Evolutionary conservation across 495 filamentous ascomycete species (phyloP), one percentile per base, ranked within the genome.

Genomic region (Penicillium lagena): DNA sequence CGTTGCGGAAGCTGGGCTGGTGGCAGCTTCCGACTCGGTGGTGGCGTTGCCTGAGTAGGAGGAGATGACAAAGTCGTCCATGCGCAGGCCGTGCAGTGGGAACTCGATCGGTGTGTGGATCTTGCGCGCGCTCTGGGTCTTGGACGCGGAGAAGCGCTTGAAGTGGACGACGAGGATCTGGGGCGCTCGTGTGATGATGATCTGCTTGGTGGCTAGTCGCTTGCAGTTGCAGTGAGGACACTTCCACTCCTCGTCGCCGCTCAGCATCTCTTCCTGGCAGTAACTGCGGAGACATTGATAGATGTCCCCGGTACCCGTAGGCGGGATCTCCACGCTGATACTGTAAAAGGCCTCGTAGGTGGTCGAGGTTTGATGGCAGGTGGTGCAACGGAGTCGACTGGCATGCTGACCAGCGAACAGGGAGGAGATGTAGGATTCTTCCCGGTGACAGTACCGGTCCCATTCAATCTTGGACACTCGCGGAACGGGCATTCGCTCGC

Each of bases 111-210:
- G 77, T 0, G 78, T 85, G 54, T 78, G 77, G 49, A 87, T 77
- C 60, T 89, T 89, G 17, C 70, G 75, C 22, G 79, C 72, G 29
- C 63, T 66, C 42, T 83, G 67, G 12, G 68, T 69, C 56, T 77
- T 77, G 8, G 68, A 73, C 7, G 78, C 74, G 3, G 75, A 75
- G 57, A 88, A 88, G 28, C 85, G 81, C 59, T 87, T 89, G 57
- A 89, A 81, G 50, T 88, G 84, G 7, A 89, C 67, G n/a, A 87
- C 82, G 5, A 89, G 66, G 51, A 82, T 78, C 39, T 84, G 75
- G 0, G 85, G 85, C 1, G 83, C 80, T 7, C 85, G 77, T 12
- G 83, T 87, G 48, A 89, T 79, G 30, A 82, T 84, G 45, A 89
- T 82, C 46, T 82, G 79, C 47, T 87, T 88, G 10, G 75, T 86